phyloP scores from a whole-genome alignment of 2,329 filamentous ascomycete genomes.

The Pseudogymnoascus sp. region DNA sequence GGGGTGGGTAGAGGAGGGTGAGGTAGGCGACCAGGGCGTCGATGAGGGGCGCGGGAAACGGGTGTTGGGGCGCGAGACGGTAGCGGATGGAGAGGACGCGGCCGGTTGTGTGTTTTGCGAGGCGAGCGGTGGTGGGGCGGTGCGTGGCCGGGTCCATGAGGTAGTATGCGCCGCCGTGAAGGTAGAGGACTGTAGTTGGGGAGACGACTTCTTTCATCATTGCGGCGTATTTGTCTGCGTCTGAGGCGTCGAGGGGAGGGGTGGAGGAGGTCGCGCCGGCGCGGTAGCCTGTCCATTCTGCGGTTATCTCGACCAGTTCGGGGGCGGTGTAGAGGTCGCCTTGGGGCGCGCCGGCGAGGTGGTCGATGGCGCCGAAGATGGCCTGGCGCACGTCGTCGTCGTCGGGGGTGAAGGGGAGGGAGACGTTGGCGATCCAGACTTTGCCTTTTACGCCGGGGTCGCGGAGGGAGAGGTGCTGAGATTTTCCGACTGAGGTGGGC shows the following conservation, averaged over 20 bases:
- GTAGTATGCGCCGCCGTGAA: conserved; percentile 70
- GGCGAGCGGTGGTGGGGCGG: conserved; percentile 45
- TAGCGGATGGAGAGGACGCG: conserved; percentile 65
- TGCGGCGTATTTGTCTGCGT: conserved; percentile 54
- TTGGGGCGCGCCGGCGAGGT: conserved; percentile 31
- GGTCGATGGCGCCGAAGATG: conserved; percentile 48
- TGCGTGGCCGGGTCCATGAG: conserved; percentile 63
- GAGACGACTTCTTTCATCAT: conserved; percentile 60
- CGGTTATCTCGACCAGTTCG: conserved; percentile 49
- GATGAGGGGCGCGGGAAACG: conserved; percentile 62
- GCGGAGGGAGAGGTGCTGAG: conserved; percentile 53
- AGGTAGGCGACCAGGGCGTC: conserved; percentile 65
- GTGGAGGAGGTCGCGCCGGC: conserved; percentile 41
- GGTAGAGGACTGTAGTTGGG: conserved; percentile 58
- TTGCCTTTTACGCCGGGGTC: conserved; percentile 65
- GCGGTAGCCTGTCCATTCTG: conserved; percentile 69
- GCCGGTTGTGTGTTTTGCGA: conserved; percentile 59
- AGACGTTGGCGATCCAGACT: conserved; percentile 72
- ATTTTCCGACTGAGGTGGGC: conserved; percentile 40
- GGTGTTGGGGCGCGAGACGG: conserved; percentile 59
- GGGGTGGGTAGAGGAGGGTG: conserved; percentile 61
- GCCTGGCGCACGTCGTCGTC: conserved; percentile 47
- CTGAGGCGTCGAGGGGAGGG: conserved; percentile 45
- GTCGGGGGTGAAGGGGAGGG: conserved; percentile 48
- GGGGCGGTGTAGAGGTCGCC: conserved; percentile 37